Conservation (phyloP, 163 green algal genomes). For the Smithsoniella earleae region DNA sequence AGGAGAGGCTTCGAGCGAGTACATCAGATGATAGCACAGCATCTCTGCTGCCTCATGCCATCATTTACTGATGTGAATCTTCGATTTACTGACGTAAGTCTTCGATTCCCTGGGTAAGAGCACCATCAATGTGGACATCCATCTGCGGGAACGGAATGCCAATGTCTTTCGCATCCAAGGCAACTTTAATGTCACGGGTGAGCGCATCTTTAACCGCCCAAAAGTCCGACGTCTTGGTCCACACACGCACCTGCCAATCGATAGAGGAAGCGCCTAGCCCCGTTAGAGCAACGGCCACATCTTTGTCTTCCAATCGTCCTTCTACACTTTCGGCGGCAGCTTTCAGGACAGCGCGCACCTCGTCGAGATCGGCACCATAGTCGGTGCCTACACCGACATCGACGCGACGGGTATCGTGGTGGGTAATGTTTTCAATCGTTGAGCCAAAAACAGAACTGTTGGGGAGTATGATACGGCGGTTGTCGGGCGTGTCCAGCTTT, state of each 20-base stretch:
- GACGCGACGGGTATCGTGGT: background rate
- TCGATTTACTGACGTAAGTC: too few relatives aligned
- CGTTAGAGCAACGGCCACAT: background rate
- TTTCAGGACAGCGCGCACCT: background rate
- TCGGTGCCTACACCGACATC: background rate
- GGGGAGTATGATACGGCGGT: background rate
- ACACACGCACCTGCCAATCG: background rate
- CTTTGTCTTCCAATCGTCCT: background rate
- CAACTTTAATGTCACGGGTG: background rate
- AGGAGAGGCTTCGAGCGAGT: too few relatives aligned
- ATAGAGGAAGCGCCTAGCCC: background rate
- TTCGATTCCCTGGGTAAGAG: background rate
- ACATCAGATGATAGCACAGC: too few relatives aligned
- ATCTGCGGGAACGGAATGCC: background rate
- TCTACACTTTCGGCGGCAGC: background rate
- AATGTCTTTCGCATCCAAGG: background rate
- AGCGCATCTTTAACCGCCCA: background rate
- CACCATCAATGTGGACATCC: background rate
- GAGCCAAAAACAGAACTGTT: background rate
- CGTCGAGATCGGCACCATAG: background rate
- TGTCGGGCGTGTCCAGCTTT: background rate
- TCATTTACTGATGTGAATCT: too few relatives aligned
- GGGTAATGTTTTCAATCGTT: background rate
- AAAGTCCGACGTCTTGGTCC: background rate
- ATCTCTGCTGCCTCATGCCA: too few relatives aligned